Conservation (phyloP, 306 rosid genomes). For the Luffa acutangula region DNA sequence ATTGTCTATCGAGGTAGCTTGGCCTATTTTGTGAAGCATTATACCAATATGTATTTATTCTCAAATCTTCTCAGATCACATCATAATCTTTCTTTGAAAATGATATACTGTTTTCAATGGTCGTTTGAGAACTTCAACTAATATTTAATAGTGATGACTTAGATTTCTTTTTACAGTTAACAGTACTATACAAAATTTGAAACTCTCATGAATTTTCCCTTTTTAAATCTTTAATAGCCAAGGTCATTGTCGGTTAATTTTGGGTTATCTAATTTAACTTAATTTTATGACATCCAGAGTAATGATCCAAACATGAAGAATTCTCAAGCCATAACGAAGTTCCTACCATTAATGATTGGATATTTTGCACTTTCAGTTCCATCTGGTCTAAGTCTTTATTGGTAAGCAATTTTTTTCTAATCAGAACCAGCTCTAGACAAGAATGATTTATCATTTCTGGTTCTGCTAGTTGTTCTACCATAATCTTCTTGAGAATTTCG, state of each 20-base stretch:
- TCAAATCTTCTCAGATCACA: neutral
- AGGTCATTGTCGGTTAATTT: neutral
- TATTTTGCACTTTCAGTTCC: constrained; percentile 97
- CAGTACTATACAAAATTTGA: neutral
- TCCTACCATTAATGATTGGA: constrained; percentile 91
- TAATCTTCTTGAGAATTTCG: neutral
- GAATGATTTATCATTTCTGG: neutral
- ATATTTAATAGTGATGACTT: neutral
- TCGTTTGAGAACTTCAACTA: neutral
- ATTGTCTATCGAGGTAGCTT: neutral
- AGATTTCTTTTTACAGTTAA: neutral
- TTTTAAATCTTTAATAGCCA: neutral
- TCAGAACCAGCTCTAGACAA: neutral
- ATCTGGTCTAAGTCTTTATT: constrained; percentile 96
- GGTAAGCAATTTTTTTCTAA: constrained; percentile 42
- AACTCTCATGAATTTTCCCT: neutral
- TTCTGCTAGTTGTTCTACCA: neutral
- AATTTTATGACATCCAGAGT: constrained; percentile 29
- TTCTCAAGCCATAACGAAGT: constrained; percentile 66
- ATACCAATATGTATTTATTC: neutral
- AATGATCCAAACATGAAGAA: constrained; percentile 87
- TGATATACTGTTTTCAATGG: neutral
- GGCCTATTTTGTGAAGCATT: neutral
- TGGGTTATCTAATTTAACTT: neutral
- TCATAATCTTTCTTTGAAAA: neutral